Percentiles rank a stretch among this genome's conserved stretches.
These are phyloP conservation scores for Rhodotorula sphaerocarpa DNA, from an alignment of 768 basidiomycete species.

Conservation along the genomic window DNA sequence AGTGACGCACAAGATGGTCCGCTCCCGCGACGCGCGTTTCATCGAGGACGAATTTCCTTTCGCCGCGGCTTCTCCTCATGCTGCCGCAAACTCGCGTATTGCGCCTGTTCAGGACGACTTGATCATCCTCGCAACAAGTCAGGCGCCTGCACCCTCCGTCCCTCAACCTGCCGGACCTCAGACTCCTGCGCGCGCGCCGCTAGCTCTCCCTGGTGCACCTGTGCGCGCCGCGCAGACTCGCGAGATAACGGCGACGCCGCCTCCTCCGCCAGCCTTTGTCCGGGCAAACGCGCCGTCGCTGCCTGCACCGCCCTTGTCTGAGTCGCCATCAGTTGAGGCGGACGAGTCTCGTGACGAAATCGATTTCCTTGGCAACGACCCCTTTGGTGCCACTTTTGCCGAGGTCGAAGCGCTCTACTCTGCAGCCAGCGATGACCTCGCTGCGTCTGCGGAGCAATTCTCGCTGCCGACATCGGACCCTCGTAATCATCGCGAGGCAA, in stretches of 20 bases:
- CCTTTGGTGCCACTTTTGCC: too few species aligned
- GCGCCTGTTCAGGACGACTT: neutral
- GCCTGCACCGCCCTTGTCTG: neutral
- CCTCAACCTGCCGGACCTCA: too few species aligned
- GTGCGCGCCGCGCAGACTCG: too few species aligned
- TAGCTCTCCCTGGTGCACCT: too few species aligned
- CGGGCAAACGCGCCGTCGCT: too few species aligned
- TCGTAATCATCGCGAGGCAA: slow-evolving; percentile 3
- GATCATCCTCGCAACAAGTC: too few species aligned
- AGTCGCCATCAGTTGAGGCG: neutral
- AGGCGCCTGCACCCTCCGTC: too few species aligned
- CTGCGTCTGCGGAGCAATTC: neutral
- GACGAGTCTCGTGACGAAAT: slow-evolving; percentile 1
- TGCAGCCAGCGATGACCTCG: neutral
- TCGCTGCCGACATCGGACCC: neutral
- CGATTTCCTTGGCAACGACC: too few species aligned
- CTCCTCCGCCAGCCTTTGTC: too few species aligned
- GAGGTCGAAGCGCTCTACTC: neutral
- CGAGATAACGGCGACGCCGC: too few species aligned
- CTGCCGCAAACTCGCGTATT: slow-evolving; percentile 30
- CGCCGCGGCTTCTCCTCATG: neutral
- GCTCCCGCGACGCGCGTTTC: slow-evolving; percentile 3
- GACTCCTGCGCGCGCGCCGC: too few species aligned
- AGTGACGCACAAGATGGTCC: neutral
- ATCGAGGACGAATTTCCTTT: slow-evolving; percentile 9